Evolutionary conservation across 805 yeast species (phyloP), one percentile per base, ranked within the genome.

Genomic region (Metschnikowia amazonensis): DNA sequence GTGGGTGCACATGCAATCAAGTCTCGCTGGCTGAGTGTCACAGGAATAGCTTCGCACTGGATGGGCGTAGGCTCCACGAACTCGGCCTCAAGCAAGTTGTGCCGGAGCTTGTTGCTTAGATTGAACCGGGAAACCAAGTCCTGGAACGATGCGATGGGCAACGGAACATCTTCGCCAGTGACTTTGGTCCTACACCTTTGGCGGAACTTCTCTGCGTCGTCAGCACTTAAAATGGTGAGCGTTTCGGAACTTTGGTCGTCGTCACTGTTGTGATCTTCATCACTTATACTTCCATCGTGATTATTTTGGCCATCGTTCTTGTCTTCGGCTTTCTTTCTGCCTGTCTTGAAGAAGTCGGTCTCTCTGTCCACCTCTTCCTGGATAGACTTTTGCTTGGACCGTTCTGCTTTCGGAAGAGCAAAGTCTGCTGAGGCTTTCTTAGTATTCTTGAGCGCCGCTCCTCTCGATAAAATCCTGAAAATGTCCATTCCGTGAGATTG

Each of bases 1-100:
- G 99, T 94, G 38, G 98, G 98, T 0, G 98, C 97, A 74, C 97
- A 88, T 1, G 96, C 95, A 35, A 94, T 72, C 28, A 94, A 62
- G 60, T 92, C 97, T 48, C 95, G 77, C 24, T 72, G 76, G 43
- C 79, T 74, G 43, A 89, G 66, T 11, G 87, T 66, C 8, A 81
- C 70, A 2, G 99, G 97, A 34, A 94, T 82, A 1, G 89, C 81
- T 64, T 94, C 97, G 50, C 89, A 79, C 67, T 94, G 99, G 56
- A 94, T 87, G 3, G 97, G 83, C 0, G 99, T 92, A 5, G 99
- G 98, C 50, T 82, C 86, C 1, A 81, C 77, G 59, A 90, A 90
- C 43, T 81, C 85, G 37, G 83, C 77, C 9, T 79, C 77, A 17
- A 82, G 70, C 49, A 92, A 67, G 58, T 89, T 90, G 23, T 73